Base-by-base conservation (phyloP, 1,284 basidiomycete species). In the Xerocomus nothofagi region DNA sequence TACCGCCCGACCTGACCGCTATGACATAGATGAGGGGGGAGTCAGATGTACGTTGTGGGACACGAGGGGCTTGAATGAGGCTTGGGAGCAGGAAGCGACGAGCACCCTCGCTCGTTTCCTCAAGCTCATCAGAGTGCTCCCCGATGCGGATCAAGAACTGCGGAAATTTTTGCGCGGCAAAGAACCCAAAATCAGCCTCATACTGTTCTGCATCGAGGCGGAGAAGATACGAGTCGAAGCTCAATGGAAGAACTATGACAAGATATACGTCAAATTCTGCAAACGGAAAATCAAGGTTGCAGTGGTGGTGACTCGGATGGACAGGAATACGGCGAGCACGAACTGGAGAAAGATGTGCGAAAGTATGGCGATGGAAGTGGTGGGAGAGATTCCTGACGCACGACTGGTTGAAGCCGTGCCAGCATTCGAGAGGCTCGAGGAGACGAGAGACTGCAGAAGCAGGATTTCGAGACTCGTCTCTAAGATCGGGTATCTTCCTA, bases 221-320 rank as follows among this genome's bases (percentile, higher is more conserved):
- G 34, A 45, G 46, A 58, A 61, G n/a, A 56, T 63, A 45, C 12
- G 1, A 8, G 31, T 37, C 8, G 15, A 32, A 6, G 42, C 40
- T 26, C 51, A 42, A 6, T 61, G 60, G 55, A 60, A 53, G 42
- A 37, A 31, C 21, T 59, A 50, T 30, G 21, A 24, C 37, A 52
- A 49, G 24, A 47, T 62, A 44, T 47, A 24, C 31, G 38, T 20
- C 39, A 50, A 50, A 34, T 58, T 58, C 29, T 55, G 60, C 46
- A 51, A 26, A 42, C 44, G 32, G 23, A 50, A 30, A 9, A 24
- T 46, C 40, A 60, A 44, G 32, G 33, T 59, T 7, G 59, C 36
- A 9, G 57, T 61, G 41, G 50, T 59, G 15, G 68, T 73, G 7
- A 74, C 70, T n/a, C 73, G 61, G n/a, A 72, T 63, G 55, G 67